Conservation (phyloP, 192 early-diverging fungal genomes). For the Polychytrium aggregatum region DNA sequence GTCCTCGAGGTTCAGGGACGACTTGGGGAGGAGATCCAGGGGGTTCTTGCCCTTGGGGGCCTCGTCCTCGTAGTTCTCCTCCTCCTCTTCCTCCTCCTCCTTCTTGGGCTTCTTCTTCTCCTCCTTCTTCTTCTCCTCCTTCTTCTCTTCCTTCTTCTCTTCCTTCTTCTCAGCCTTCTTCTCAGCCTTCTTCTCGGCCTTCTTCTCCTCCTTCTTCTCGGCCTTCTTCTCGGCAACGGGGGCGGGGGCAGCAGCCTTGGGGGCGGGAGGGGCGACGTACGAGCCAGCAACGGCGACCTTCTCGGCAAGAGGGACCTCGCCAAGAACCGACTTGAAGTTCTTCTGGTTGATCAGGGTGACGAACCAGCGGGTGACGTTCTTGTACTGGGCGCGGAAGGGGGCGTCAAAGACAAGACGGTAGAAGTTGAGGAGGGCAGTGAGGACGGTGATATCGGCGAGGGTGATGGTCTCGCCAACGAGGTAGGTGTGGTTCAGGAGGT, state of each 20-base stretch:
- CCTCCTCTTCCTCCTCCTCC: slow-evolving; percentile 46
- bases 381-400: slow-evolving; percentile 70
- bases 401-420: slow-evolving; percentile 52
- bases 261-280: neutral
- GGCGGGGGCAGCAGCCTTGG: slow-evolving; percentile 9
- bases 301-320: slow-evolving; percentile 57
- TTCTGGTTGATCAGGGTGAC: slow-evolving; percentile 72
- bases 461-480: slow-evolving; percentile 89
- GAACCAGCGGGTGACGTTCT: slow-evolving; percentile 90
- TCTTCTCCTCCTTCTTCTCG: slow-evolving; percentile 12
- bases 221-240: slow-evolving; percentile 47
- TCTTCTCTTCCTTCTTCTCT: slow-evolving; percentile 52
- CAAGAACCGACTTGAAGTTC: slow-evolving; percentile 72
- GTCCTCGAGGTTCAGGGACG: slow-evolving; percentile 72
- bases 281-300: slow-evolving; percentile 27
- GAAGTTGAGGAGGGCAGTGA: slow-evolving; percentile 40
- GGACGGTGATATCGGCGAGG: slow-evolving; percentile 75
- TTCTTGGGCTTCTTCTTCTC: slow-evolving; percentile 46
- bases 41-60: slow-evolving; percentile 86
- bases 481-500: slow-evolving; percentile 78
- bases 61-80: slow-evolving; percentile 50
- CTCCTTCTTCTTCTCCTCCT: slow-evolving; percentile 43
- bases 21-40: slow-evolving; percentile 75
- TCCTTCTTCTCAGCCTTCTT: slow-evolving; percentile 50
- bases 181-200: slow-evolving; percentile 44